phyloP scores from a whole-genome alignment of 371 early-diverging fungal species.

The Mortierella sp. region DNA sequence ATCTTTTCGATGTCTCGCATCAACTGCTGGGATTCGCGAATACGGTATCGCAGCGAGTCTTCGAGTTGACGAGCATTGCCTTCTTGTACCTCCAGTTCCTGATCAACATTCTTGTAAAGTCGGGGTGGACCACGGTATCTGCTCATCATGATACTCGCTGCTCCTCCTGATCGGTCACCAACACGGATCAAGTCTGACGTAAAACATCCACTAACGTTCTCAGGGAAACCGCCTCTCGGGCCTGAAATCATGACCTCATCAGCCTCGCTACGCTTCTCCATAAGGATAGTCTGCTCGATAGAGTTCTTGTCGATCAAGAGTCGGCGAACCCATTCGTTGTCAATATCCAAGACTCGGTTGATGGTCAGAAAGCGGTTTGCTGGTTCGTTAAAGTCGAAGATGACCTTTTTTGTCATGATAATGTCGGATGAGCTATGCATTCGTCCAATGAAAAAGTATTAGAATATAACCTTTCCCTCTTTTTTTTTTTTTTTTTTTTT shows the following conservation, averaged over 20 bases:
- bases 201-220: constrained; percentile 76
- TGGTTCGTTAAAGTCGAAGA: constrained; percentile 88
- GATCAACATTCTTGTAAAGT: constrained; percentile 59
- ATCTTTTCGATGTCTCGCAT: constrained; percentile 18
- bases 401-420: constrained; percentile 68
- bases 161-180: constrained; percentile 65
- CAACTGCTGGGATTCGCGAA: constrained; percentile 36
- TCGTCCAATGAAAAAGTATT: neutral
- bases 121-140: constrained; percentile 62
- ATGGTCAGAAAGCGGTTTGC: constrained; percentile 70
- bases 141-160: constrained; percentile 49
- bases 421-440: constrained; percentile 55
- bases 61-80: constrained; percentile 31
- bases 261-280: constrained; percentile 76
- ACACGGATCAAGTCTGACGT: constrained; percentile 73
- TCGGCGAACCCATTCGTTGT: constrained; percentile 79
- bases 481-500: too few species aligned
- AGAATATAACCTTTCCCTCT: too few species aligned
- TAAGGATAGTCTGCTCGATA: constrained; percentile 85
- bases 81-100: constrained; percentile 53
- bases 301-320: constrained; percentile 77
- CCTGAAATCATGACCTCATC: constrained; percentile 73
- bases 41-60: constrained; percentile 23
- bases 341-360: constrained; percentile 73
- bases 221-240: constrained; percentile 61